Evolutionary conservation across 257 asterid genomes (phyloP).

Genomic region (Osmanthus fragrans): DNA sequence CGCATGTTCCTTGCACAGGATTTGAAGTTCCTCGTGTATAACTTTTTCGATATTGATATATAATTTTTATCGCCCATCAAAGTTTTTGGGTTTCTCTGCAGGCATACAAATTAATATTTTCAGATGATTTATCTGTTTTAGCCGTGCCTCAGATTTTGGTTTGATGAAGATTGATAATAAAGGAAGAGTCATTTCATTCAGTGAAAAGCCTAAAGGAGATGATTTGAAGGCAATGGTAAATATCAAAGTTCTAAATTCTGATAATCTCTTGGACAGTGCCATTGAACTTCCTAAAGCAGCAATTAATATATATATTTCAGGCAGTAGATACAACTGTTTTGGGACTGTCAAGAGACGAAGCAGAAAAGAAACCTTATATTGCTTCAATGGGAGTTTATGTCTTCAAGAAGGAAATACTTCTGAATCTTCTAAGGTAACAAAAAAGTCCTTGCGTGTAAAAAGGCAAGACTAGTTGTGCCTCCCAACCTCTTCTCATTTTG

Average conservation of each 20-base stretch:
- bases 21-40: background rate
- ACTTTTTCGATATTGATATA: background rate
- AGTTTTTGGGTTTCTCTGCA: background rate
- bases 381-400: slow-evolving; percentile 99
- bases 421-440: slow-evolving; percentile 75
- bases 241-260: slow-evolving; percentile 7
- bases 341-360: slow-evolving; percentile 85
- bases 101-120: slow-evolving; percentile 18
- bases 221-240: slow-evolving; percentile 90
- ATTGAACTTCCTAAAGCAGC: background rate
- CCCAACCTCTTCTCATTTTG: background rate
- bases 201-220: slow-evolving; percentile 83
- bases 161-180: slow-evolving; percentile 84
- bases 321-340: slow-evolving; percentile 86
- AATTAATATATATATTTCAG: slow-evolving; percentile 42
- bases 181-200: slow-evolving; percentile 76
- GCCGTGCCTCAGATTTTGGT: slow-evolving; percentile 96
- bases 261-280: background rate
- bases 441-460: background rate
- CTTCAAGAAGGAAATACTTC: slow-evolving; percentile 91
- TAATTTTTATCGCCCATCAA: background rate
- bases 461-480: background rate
- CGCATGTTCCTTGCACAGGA: background rate
- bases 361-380: slow-evolving; percentile 84
- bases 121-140: slow-evolving; percentile 39